Base-by-base conservation (phyloP, 208 protist genomes). In the Leishmania lainsoni region DNA sequence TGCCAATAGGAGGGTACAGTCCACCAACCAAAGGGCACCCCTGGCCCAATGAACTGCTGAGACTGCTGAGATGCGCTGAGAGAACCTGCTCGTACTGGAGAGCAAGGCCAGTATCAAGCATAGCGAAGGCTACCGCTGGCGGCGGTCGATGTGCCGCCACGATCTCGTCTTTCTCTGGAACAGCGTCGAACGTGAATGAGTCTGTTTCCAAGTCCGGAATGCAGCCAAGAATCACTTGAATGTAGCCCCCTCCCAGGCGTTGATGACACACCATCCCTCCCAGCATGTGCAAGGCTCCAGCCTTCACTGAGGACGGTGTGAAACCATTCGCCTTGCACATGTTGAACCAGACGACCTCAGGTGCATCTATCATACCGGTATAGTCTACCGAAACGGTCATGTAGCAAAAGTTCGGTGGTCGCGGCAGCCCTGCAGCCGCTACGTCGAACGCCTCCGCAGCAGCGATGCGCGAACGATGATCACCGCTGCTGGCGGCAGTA, bases 361-460 rank as follows among this genome's bases (percentile, higher is more conserved):
- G 94, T 4, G 92, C 88, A 79, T 97, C 94, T 35, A 97, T 83
- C 94, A 97, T 97, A 2, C 76, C 89, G 1, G 81, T 85, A 81
- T 94, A 95, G 75, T 97, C 94, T 0, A 96, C 79, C 8, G 91
- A 95, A 45, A 97, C 83, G 72, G 88, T 91, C 81, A 96, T 86
- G 83, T 94, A 92, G 68, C 94, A 97, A 75, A 97, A 96, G 79
- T 97, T 97, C 1, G 94, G 92, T 42, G 92, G 87, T 5, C 87
- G 85, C 22, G 94, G 92, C 1, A 97, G 83, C 0, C 91, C 94
- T 0, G 94, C 92, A 0, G 92, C 92, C 22, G 94, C 94, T 5
- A 96, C 84, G 65, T 97, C 94, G 83, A 97, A 97, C 12, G 94
- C 92, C 86, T 97, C 92, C 0, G 91, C 91, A 2, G 94, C 94